Evolutionary conservation across 2,329 filamentous ascomycete species (phyloP), one percentile per base, ranked within the genome.

Genomic region (Sphaerulina musiva): DNA sequence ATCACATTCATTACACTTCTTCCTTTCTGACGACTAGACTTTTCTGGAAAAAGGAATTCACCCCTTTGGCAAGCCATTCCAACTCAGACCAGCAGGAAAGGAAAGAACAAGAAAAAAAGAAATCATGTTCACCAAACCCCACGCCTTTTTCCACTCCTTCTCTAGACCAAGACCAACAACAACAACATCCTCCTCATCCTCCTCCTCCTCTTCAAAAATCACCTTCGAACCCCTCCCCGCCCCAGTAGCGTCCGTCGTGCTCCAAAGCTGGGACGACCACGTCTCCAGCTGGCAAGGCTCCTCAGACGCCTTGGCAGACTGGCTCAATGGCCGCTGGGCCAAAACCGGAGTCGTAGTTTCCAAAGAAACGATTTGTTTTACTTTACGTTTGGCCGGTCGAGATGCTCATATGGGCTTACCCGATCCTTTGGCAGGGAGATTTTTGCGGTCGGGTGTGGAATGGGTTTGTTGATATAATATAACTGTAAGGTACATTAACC

Each of bases 301-400:
- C 31, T 53, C 61, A n/a, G 64, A 68, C 38, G 61, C 63, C 2
- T 40, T 68, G 38, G 51, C 63, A 3, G 55, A 62, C 20, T 66
- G 65, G 64, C 39, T 66, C 6, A 67, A 68, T 45, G 56, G 56
- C 1, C 49, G 64, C 7, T 66, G 64, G 64, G 48, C 42, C 36
- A 67, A 68, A 56, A 63, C 56, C 1, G 63, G 64, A 1, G 58
- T 59, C 45, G 44, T 49, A n/a, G 57, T 67, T 4, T 58, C 54
- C 23, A 36, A 32, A n/a, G 54, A 66, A 51, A 55, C 56, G 14
- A 59, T 67, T 3, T 60, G 58, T 44, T 63, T 63, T 26, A 63
- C 59, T 12, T 46, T 67, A 12, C 45, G 54, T 9, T 17, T 49
- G 10, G 11, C 59, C n/a, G 62, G 62, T 1, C 42, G 56, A 29